Percentiles rank a stretch among this genome's conserved stretches.
Evolutionary conservation across 768 basidiomycete species (phyloP).

Genomic region (Termitomyces sp.): DNA sequence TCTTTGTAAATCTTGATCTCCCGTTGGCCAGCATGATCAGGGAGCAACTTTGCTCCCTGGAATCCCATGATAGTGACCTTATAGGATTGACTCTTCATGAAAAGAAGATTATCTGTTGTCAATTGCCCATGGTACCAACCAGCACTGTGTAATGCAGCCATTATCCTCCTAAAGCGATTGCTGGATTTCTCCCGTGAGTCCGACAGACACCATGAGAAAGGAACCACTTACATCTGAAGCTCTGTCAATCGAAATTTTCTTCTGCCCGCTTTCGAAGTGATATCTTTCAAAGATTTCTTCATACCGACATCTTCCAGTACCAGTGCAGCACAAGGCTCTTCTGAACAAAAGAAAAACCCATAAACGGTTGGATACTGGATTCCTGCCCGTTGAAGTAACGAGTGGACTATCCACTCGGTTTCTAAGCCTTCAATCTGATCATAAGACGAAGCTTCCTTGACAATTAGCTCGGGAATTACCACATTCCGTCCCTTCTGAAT

Average conservation of each 20-base stretch:
- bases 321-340: too few species aligned
- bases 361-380: too few species aligned
- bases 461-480: too few species aligned
- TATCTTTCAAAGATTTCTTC: neutral
- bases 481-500: too few species aligned
- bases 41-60: neutral
- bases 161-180: neutral
- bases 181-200: neutral
- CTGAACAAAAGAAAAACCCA: too few species aligned
- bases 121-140: neutral
- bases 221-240: neutral
- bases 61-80: neutral
- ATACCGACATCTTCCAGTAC: slow-evolving; percentile 4
- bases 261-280: too few species aligned
- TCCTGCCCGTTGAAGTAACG: too few species aligned
- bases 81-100: neutral
- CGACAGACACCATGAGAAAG: neutral
- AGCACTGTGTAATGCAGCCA: too few species aligned
- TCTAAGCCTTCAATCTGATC: too few species aligned
- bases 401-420: too few species aligned
- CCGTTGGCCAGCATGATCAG: neutral
- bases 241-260: neutral
- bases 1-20: neutral
- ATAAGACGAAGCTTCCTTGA: too few species aligned
- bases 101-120: neutral